Evolutionary conservation across 2,329 filamentous ascomycete genomes (phyloP).

Genomic region (Hirsutella thompsonii): DNA sequence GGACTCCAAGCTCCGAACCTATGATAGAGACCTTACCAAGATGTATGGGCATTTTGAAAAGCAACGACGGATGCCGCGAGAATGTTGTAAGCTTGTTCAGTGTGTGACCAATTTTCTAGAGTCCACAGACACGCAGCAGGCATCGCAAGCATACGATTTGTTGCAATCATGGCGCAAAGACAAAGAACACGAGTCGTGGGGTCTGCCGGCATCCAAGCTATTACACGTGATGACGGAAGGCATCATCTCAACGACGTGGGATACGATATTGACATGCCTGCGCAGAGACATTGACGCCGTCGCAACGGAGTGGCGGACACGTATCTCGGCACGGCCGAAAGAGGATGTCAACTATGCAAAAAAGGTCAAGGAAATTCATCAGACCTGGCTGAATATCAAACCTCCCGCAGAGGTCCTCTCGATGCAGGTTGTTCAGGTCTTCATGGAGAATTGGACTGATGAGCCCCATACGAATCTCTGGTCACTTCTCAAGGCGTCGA

Average conservation of each 20-base stretch:
- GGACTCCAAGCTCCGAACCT: neutral
- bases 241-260: constrained; percentile 7
- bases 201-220: too few species aligned
- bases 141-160: too few species aligned
- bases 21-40: constrained; percentile 7
- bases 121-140: too few species aligned
- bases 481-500: constrained; percentile 38
- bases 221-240: too few species aligned
- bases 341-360: constrained; percentile 8
- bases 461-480: constrained; percentile 23
- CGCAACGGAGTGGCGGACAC: constrained; percentile 22
- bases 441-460: constrained; percentile 14
- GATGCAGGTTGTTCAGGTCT: constrained; percentile 12
- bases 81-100: too few species aligned
- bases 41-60: constrained; percentile 20
- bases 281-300: constrained; percentile 18
- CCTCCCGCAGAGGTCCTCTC: constrained; percentile 15
- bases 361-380: constrained; percentile 22
- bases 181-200: too few species aligned
- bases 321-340: too few species aligned
- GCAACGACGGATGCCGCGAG: constrained; percentile 4
- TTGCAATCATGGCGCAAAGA: too few species aligned
- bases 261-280: constrained; percentile 19
- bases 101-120: too few species aligned
- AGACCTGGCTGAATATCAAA: constrained; percentile 27